Evolutionary conservation across 2,329 filamentous ascomycete genomes (phyloP).

Genomic region (Ramichloridium luteum): DNA sequence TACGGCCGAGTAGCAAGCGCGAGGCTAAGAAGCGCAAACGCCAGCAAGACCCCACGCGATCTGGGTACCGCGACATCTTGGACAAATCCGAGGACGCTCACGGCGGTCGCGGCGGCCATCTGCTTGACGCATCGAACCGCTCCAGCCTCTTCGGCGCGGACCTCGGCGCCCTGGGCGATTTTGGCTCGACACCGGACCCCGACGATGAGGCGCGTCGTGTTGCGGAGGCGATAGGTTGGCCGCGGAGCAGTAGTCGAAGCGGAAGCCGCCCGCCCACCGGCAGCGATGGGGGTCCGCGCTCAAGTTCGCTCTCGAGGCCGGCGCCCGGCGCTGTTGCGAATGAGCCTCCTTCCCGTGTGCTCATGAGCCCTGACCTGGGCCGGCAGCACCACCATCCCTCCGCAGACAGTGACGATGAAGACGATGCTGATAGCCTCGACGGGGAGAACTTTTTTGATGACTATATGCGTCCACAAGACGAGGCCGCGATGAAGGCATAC

Average conservation of each 20-base stretch:
- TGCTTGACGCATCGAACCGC: slow-evolving; percentile 40
- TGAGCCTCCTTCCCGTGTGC: slow-evolving; percentile 34
- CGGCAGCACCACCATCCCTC: slow-evolving; percentile 1
- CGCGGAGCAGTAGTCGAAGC: slow-evolving; percentile 5
- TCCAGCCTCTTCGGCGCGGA: slow-evolving; percentile 32
- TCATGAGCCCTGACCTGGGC: slow-evolving; percentile 24
- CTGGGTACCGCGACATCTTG: slow-evolving; percentile 67
- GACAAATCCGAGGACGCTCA: slow-evolving; percentile 42
- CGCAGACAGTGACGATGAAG: slow-evolving; percentile 14
- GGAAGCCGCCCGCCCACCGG: slow-evolving; percentile 6
- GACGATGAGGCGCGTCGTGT: slow-evolving; percentile 28
- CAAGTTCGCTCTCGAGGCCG: slow-evolving; percentile 17
- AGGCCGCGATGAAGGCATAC: slow-evolving; percentile 23
- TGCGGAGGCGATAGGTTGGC: slow-evolving; percentile 28
- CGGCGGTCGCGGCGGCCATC: slow-evolving; percentile 36
- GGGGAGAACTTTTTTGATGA: slow-evolving; percentile 13
- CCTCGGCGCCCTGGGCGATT: slow-evolving; percentile 21
- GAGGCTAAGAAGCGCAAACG: slow-evolving; percentile 84
- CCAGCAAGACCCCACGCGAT: slow-evolving; percentile 59
- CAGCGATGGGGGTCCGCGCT: slow-evolving; percentile 6
- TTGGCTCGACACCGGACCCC: slow-evolving; percentile 16
- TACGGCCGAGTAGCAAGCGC: slow-evolving; percentile 74
- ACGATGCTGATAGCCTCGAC: slow-evolving; percentile 15
- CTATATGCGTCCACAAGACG: slow-evolving; percentile 23
- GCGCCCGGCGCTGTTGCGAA: slow-evolving; percentile 9